Base-by-base conservation (phyloP, 2,329 filamentous ascomycete genomes). In the Dothidotthia symphoricarpi region DNA sequence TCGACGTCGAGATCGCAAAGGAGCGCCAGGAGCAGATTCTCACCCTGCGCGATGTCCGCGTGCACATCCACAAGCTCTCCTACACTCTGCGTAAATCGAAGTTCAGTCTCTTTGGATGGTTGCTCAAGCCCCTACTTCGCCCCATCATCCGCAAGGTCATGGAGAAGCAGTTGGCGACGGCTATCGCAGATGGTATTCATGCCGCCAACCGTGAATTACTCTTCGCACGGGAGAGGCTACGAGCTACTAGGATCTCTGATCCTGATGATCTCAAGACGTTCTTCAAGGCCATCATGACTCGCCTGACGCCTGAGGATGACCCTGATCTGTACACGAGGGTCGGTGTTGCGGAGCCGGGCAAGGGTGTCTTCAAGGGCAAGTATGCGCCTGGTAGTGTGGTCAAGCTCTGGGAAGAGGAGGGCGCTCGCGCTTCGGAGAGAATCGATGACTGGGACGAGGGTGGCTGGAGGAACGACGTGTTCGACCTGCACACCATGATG, bases 321-420 rank as follows among this genome's bases (percentile, higher is more conserved):
- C 83, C 87, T 1, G 86, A 95, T 62, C 53, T 94, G 1, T 84
- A 93, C 48, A 75, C 83, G 1, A 73, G 86, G 2, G 71, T 94
- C 12, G 88, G 88, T 1, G 70, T 95, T 8, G 76, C 78, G 29
- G 73, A 78, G 17, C 78, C 76, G 1, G 71, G 75, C 12, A 71
- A 74, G 48, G 79, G 80, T 19, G 74, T 91, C 0, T 97, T 97
- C 72, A 81, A 82, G 52, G 87, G 85, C 3, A 78, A 88, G 2
- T 96, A 95, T 69, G 84, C 91, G 1, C 91, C 91, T 0, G 90
- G 88, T 0, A 95, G 89, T 64, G 72, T 96, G 16, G 86, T 93
- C 34, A 89, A 86, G 69, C 67, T 95, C n/a, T 95, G 88, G 88
- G 80, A 91, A 50, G 83, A 89, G 49, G 85, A 95, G 68, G 88